Percentiles rank a stretch among this genome's conserved stretches.
Evolutionary conservation across 495 filamentous ascomycete species (phyloP).

Genomic region (Geoglossum glabrum): DNA sequence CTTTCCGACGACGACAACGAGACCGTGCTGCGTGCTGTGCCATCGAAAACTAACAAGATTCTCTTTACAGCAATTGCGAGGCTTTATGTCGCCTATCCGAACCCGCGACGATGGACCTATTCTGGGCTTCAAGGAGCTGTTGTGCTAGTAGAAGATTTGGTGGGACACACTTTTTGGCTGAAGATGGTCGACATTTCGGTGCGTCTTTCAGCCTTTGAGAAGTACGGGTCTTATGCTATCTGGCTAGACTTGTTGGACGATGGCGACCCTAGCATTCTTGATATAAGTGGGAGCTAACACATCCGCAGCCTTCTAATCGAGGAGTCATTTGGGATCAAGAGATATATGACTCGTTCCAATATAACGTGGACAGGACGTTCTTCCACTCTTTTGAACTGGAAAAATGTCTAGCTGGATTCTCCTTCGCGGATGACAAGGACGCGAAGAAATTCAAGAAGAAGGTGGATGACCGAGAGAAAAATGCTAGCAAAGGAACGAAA

Average conservation of each 20-base stretch:
- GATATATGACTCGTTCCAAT: slow-evolving; percentile 81
- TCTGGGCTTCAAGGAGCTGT: slow-evolving; percentile 83
- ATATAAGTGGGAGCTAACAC: neutral
- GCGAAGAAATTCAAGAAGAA: slow-evolving; percentile 88
- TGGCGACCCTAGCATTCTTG: slow-evolving; percentile 1
- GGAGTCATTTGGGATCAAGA: slow-evolving; percentile 98
- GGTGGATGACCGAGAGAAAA: slow-evolving; percentile 83
- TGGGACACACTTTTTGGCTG: slow-evolving; percentile 89
- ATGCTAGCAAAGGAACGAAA: slow-evolving; percentile 66
- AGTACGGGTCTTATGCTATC: neutral
- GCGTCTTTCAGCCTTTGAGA: slow-evolving; percentile 19
- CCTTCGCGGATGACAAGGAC: slow-evolving; percentile 90
- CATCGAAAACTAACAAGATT: slow-evolving; percentile 88
- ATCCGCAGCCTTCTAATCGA: slow-evolving; percentile 42
- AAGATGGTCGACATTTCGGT: slow-evolving; percentile 95
- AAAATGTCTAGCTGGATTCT: slow-evolving; percentile 70
- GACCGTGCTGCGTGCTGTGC: slow-evolving; percentile 75
- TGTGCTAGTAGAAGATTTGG: slow-evolving; percentile 84
- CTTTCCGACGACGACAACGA: slow-evolving; percentile 80
- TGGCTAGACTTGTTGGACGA: slow-evolving; percentile 8
- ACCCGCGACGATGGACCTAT: slow-evolving; percentile 73
- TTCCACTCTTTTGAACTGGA: slow-evolving; percentile 96
- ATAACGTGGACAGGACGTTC: slow-evolving; percentile 90
- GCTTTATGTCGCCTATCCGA: slow-evolving; percentile 84
- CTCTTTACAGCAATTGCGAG: slow-evolving; percentile 79